Evolutionary conservation across 1,284 basidiomycete genomes (phyloP).

Genomic region (Naganishia sp.): DNA sequence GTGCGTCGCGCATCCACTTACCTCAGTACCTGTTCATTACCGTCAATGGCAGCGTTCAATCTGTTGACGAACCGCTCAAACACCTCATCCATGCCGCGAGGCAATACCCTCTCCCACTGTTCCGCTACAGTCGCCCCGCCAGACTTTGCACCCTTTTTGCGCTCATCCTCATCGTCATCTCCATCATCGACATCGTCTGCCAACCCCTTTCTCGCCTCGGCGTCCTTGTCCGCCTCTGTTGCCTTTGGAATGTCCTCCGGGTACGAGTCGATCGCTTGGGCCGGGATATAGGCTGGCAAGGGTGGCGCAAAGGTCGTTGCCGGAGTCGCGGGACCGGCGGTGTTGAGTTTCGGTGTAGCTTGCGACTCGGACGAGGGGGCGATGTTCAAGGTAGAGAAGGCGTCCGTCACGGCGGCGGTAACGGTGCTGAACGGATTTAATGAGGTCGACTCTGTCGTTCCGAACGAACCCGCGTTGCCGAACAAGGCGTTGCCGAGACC

Average conservation of each 20-base stretch:
- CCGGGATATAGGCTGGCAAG: slow-evolving; percentile 51
- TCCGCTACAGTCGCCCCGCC: slow-evolving; percentile 41
- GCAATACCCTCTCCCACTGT: slow-evolving; percentile 48
- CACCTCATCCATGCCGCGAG: slow-evolving; percentile 50
- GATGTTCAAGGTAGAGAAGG: slow-evolving; percentile 28
- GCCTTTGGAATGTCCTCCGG: slow-evolving; percentile 41
- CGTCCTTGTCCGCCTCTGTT: slow-evolving; percentile 8
- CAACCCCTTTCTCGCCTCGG: slow-evolving; percentile 26
- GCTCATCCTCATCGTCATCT: slow-evolving; percentile 42
- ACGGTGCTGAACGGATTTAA: slow-evolving; percentile 32
- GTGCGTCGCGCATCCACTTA: slow-evolving; percentile 21
- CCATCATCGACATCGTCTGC: slow-evolving; percentile 41
- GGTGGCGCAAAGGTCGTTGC: slow-evolving; percentile 41
- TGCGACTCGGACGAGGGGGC: slow-evolving; percentile 8
- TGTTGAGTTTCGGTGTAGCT: neutral
- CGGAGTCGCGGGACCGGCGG: slow-evolving; percentile 6
- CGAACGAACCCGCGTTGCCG: slow-evolving; percentile 20
- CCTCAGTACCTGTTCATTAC: slow-evolving; percentile 49
- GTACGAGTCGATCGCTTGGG: slow-evolving; percentile 52
- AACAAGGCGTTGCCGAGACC: slow-evolving; percentile 18
- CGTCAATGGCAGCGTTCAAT: slow-evolving; percentile 48
- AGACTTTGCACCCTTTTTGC: slow-evolving; percentile 39
- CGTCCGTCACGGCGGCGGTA: slow-evolving; percentile 14
- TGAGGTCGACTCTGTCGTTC: neutral
- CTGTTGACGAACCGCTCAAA: slow-evolving; percentile 52